Conservation (phyloP, 495 filamentous ascomycete genomes). For the Aspergillus saccharolyticus region DNA sequence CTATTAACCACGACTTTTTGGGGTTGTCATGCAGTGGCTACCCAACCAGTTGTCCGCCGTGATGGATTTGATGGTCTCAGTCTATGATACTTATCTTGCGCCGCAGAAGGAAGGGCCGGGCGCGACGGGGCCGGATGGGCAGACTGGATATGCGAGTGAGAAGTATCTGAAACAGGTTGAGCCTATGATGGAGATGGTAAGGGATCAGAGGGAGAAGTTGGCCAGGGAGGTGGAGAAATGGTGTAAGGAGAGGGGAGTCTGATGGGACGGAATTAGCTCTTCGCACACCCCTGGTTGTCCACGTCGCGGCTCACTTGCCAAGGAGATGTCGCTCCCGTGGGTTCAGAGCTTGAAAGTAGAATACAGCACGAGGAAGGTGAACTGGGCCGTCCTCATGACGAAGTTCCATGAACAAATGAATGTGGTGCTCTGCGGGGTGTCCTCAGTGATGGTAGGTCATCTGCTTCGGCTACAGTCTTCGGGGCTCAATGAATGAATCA, state of each 20-base stretch:
- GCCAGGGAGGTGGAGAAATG: conserved; percentile 75
- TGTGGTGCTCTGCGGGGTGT: too few species aligned
- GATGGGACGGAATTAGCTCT: not conserved
- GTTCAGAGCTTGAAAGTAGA: too few species aligned
- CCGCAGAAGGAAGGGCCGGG: conserved; percentile 29
- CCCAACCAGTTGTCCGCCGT: conserved; percentile 80
- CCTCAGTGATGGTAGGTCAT: too few species aligned
- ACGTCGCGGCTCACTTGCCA: not conserved
- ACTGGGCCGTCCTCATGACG: too few species aligned
- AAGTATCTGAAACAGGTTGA: conserved; percentile 39
- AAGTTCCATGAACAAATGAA: too few species aligned
- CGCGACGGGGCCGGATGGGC: conserved; percentile 8
- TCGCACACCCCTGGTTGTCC: not conserved
- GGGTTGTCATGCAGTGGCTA: conserved; percentile 54
- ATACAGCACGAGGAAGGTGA: too few species aligned
- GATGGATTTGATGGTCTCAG: conserved; percentile 64
- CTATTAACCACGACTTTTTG: not conserved
- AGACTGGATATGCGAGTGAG: conserved; percentile 26
- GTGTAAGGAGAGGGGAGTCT: conserved; percentile 65
- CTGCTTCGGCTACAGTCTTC: too few species aligned
- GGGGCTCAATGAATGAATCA: too few species aligned
- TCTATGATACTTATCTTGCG: conserved; percentile 49
- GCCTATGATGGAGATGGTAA: conserved; percentile 68
- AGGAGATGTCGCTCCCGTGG: too few species aligned
- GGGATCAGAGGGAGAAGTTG: conserved; percentile 63